Percentiles rank a stretch among this genome's conserved stretches.
Evolutionary conservation across 768 basidiomycete species (phyloP).

Genomic region (Tulasnella sp.): DNA sequence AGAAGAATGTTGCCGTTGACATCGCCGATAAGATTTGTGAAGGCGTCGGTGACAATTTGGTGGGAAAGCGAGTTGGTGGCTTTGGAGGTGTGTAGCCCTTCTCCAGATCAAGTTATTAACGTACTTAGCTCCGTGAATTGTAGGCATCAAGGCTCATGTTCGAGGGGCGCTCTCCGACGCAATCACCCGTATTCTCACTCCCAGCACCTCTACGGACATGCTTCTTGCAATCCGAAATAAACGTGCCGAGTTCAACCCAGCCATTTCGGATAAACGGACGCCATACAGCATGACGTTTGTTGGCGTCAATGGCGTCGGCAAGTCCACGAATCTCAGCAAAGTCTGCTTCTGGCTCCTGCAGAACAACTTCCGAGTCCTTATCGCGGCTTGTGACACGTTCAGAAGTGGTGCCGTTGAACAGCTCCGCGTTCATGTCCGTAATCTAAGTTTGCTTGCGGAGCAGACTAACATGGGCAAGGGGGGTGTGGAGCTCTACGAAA

Average conservation of each 20-base stretch:
- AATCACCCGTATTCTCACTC: slow-evolving; percentile 89
- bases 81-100: slow-evolving; percentile 67
- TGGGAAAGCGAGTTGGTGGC: slow-evolving; percentile 87
- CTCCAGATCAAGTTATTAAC: background rate
- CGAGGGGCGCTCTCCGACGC: slow-evolving; percentile 76
- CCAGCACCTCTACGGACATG: slow-evolving; percentile 95
- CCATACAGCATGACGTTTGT: slow-evolving; percentile 96
- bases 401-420: slow-evolving; percentile 98
- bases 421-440: slow-evolving; percentile 91
- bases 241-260: slow-evolving; percentile 64
- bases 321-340: slow-evolving; percentile 96
- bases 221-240: slow-evolving; percentile 90
- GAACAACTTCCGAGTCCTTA: slow-evolving; percentile 86
- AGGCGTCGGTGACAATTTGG: slow-evolving; percentile 81
- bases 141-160: slow-evolving; percentile 82
- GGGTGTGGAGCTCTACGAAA: slow-evolving; percentile 88
- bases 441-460: slow-evolving; percentile 75
- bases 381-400: slow-evolving; percentile 98
- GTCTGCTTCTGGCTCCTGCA: slow-evolving; percentile 99
- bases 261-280: slow-evolving; percentile 50
- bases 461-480: slow-evolving; percentile 57
- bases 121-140: background rate
- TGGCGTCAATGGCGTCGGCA: slow-evolving; percentile 98
- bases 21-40: slow-evolving; percentile 94
- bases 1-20: slow-evolving; percentile 96